Base-by-base conservation (phyloP, 345 rosid genomes). In the Citrus australasica region DNA sequence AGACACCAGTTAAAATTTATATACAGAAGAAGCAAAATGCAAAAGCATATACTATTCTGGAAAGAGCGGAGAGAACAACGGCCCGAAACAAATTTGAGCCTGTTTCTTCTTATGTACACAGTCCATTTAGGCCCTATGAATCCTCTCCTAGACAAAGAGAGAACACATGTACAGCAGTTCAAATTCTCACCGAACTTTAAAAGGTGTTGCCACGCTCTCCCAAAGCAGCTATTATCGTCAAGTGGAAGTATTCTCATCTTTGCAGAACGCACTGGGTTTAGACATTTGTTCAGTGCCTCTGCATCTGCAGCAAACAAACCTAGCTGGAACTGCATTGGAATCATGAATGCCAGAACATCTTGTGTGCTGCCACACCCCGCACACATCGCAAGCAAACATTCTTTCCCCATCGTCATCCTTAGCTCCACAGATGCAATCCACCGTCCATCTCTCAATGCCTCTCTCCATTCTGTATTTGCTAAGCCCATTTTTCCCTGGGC, bases 401-500 rank as follows among this genome's bases (percentile, higher is more conserved):
- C 93, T 85, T 78, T 91, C 95, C 7, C 95, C 95, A 55, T 91
- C 95, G 42, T 91, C 95, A 22, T 91, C 93, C 80, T 85, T 90
- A 2, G 93, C 93, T 42, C 95, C 95, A 3, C 95, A 91, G 16
- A 48, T 76, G 84, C 95, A 91, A 46, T 85, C 90, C 82, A 91
- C 89, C 0, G 86, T 90, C 95, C 95, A 91, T 60, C 88, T 86
- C 64, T 91, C 93, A 0, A 84, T 75, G 48, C 95, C 95, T 63
- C 93, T 88, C 82, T 91, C 95, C 93, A 88, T 79, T 80, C 86
- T 80, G 73, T 80, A 91, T 71, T 83, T 83, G 51, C 80, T 37
- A 6, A 80, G 80, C 65, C 82, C 85, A 32, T 61, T 83, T 75
- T 88, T 88, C 21, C 82, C 83, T 0, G 33, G 80, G 81, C 91